phyloP scores from a whole-genome alignment of 306 rosid genomes.

The Lotus japonicus region DNA sequence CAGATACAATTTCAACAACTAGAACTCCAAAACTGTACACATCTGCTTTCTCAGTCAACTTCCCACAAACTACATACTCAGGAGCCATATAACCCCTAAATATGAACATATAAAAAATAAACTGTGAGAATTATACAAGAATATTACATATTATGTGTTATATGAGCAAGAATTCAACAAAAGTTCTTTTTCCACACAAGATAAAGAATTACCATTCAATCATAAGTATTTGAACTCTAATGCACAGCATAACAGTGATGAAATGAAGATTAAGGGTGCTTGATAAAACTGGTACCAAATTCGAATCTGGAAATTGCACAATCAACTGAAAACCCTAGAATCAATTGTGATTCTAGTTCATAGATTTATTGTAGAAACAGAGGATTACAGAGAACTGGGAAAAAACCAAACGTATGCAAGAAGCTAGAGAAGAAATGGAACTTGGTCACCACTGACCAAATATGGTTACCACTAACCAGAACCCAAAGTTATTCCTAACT shows the following conservation, averaged over 20 bases:
- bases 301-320: no score
- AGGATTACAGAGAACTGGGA: no score
- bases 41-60: slow-evolving; percentile 70
- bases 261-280: no score
- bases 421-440: no score
- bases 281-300: no score
- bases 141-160: neutral
- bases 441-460: no score
- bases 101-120: neutral
- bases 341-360: no score
- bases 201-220: neutral
- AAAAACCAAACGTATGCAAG: no score
- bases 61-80: slow-evolving; percentile 58
- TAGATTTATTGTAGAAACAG: no score
- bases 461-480: no score
- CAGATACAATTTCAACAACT: slow-evolving; percentile 49
- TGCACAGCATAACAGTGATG: neutral
- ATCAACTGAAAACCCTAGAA: no score
- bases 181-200: neutral
- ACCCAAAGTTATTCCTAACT: no score
- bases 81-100: slow-evolving; percentile 85
- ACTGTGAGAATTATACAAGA: neutral
- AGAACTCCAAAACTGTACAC: slow-evolving; percentile 68
- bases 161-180: neutral
- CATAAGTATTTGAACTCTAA: neutral